These are phyloP conservation scores for Anastatica hierochuntica DNA, from an alignment of 345 rosid species.

Conservation along the genomic window DNA sequence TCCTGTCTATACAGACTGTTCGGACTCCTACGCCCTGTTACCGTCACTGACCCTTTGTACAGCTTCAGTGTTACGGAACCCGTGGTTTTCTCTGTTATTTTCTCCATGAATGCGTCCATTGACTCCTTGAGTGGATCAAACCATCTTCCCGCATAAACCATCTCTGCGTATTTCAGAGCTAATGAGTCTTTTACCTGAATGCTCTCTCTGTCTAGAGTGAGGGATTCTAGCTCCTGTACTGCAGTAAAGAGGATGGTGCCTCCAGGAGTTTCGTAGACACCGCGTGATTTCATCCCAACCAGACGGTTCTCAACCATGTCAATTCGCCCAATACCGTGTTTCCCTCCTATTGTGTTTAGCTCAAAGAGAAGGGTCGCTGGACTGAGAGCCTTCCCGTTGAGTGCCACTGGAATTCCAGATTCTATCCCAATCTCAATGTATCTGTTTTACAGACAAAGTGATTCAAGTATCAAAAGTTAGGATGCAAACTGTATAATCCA, in stretches of 20 bases:
- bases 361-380: constrained; percentile 67
- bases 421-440: constrained; percentile 61
- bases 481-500: neutral
- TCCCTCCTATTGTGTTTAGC: constrained; percentile 73
- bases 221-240: constrained; percentile 66
- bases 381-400: constrained; percentile 54
- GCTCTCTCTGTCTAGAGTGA: constrained; percentile 76
- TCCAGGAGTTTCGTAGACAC: constrained; percentile 98
- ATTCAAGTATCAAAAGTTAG: constrained; percentile 1
- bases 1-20: constrained; percentile 78
- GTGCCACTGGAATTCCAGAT: constrained; percentile 66
- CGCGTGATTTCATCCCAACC: constrained; percentile 94
- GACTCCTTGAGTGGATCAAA: constrained; percentile 79
- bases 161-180: constrained; percentile 80
- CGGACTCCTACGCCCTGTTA: constrained; percentile 57
- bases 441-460: constrained; percentile 26
- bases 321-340: constrained; percentile 73
- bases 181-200: constrained; percentile 68
- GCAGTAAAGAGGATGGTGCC: constrained; percentile 85
- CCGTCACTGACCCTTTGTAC: constrained; percentile 68
- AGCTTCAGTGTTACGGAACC: constrained; percentile 68
- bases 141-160: constrained; percentile 96
- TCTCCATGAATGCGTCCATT: constrained; percentile 83
- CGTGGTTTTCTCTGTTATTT: constrained; percentile 57
- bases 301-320: constrained; percentile 94